Conservation (phyloP, 2,329 filamentous ascomycete species). For the Bipolaris victoriae region DNA sequence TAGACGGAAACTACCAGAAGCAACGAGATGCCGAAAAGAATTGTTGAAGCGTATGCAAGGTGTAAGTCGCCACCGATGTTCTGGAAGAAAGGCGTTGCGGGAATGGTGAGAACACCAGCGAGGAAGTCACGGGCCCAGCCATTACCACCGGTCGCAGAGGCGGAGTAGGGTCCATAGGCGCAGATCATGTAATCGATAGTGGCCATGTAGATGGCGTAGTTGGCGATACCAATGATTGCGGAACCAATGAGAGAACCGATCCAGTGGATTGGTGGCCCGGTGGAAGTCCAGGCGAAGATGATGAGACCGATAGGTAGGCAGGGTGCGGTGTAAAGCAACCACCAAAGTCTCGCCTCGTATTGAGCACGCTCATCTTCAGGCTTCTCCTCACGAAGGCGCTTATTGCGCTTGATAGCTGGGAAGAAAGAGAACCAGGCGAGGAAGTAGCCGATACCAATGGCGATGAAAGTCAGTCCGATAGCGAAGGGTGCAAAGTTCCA, state of each 20-base stretch:
- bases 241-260: slow-evolving; percentile 70
- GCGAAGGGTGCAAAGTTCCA: slow-evolving; percentile 67
- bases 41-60: slow-evolving; percentile 60
- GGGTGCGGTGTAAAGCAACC: slow-evolving; percentile 67
- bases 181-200: slow-evolving; percentile 82
- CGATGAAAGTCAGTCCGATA: slow-evolving; percentile 67
- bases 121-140: slow-evolving; percentile 78
- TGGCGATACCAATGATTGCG: slow-evolving; percentile 73
- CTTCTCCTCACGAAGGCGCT: slow-evolving; percentile 35
- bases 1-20: slow-evolving; percentile 53
- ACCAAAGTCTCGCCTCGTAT: slow-evolving; percentile 65
- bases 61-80: slow-evolving; percentile 52
- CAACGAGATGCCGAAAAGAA: slow-evolving; percentile 60
- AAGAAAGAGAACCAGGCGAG: slow-evolving; percentile 68
- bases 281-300: slow-evolving; percentile 73
- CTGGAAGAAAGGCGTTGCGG: slow-evolving; percentile 65
- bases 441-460: slow-evolving; percentile 66
- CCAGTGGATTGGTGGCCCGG: slow-evolving; percentile 71
- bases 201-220: slow-evolving; percentile 75
- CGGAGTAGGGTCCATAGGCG: slow-evolving; percentile 75
- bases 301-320: slow-evolving; percentile 72
- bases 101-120: slow-evolving; percentile 73
- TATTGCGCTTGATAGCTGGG: slow-evolving; percentile 55
- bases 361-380: slow-evolving; percentile 41
- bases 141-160: slow-evolving; percentile 78